These are phyloP conservation scores for Abrus pulchellus DNA, from an alignment of 306 rosid species.

Conservation along the genomic window DNA sequence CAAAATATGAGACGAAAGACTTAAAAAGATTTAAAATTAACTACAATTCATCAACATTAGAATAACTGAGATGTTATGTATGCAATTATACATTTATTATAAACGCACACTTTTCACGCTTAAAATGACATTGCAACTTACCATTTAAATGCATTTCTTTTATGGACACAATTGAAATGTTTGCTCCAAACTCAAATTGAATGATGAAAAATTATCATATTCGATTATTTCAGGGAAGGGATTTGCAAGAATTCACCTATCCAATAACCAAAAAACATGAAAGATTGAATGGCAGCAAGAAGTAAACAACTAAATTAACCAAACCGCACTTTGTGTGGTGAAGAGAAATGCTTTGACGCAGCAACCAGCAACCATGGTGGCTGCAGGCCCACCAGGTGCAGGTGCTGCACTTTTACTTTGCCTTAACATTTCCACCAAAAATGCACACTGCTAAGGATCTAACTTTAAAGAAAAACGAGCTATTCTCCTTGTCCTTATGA, in stretches of 20 bases:
- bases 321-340: slow-evolving; percentile 53
- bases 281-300: background rate
- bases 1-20: too few species aligned
- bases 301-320: background rate
- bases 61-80: too few species aligned
- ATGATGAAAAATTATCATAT: too few species aligned
- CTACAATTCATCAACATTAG: too few species aligned
- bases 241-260: too few species aligned
- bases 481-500: slow-evolving; percentile 7
- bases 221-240: too few species aligned
- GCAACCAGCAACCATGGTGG: slow-evolving; percentile 62
- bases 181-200: too few species aligned
- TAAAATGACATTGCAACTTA: too few species aligned
- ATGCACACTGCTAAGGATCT: slow-evolving; percentile 23
- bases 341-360: slow-evolving; percentile 63
- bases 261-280: too few species aligned
- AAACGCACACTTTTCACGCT: too few species aligned
- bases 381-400: slow-evolving; percentile 42
- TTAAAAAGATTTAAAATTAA: too few species aligned
- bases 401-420: slow-evolving; percentile 15
- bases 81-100: too few species aligned
- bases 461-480: background rate
- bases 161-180: background rate
- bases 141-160: background rate
- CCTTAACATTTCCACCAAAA: slow-evolving; percentile 32